A percentile compares a stretch with the other conserved stretches of the same genome.
phyloP scores from a whole-genome alignment of 1,284 basidiomycete genomes.

The Sanghuangporus sanghuang region DNA sequence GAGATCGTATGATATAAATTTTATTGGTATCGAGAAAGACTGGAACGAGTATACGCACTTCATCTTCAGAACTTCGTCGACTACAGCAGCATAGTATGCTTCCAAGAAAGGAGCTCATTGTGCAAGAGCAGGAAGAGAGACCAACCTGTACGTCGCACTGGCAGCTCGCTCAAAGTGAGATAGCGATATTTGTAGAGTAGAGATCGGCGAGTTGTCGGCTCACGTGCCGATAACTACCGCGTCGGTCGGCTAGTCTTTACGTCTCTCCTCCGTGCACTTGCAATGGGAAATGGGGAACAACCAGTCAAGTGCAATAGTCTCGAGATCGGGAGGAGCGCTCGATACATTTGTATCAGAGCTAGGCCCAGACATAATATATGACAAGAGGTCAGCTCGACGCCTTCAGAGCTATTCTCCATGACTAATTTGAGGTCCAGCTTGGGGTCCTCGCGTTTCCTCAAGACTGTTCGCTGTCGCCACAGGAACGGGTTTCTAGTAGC shows the following conservation, averaged over 20 bases:
- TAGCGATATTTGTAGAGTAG: not conserved
- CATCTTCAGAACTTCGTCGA: not conserved
- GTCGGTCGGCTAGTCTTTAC: not conserved
- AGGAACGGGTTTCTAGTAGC: slow-evolving; percentile 63
- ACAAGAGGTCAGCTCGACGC: slow-evolving; percentile 66
- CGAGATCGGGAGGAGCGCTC: slow-evolving; percentile 69
- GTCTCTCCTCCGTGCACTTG: not conserved
- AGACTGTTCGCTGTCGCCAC: slow-evolving; percentile 81
- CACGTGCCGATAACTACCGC: not conserved
- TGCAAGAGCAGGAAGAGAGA: not conserved
- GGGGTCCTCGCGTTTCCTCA: slow-evolving; percentile 91
- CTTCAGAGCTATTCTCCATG: not conserved
- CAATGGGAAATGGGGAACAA: slow-evolving; percentile 56
- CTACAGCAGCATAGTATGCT: slow-evolving; percentile 13
- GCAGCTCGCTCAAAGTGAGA: not conserved
- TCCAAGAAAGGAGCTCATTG: slow-evolving; percentile 4
- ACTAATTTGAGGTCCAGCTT: slow-evolving; percentile 42
- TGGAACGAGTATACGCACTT: not conserved
- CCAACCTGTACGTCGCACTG: not conserved
- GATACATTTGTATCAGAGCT: slow-evolving; percentile 89
- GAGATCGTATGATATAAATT: not conserved
- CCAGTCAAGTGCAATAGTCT: slow-evolving; percentile 59
- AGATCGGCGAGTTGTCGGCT: not conserved
- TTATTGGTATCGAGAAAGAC: not conserved
- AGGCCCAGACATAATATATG: slow-evolving; percentile 81